Percentiles rank a stretch among this genome's conserved stretches.
These are phyloP conservation scores for Hygrophorus pudorinus DNA, from an alignment of 768 basidiomycete genomes.

Conservation along the genomic window DNA sequence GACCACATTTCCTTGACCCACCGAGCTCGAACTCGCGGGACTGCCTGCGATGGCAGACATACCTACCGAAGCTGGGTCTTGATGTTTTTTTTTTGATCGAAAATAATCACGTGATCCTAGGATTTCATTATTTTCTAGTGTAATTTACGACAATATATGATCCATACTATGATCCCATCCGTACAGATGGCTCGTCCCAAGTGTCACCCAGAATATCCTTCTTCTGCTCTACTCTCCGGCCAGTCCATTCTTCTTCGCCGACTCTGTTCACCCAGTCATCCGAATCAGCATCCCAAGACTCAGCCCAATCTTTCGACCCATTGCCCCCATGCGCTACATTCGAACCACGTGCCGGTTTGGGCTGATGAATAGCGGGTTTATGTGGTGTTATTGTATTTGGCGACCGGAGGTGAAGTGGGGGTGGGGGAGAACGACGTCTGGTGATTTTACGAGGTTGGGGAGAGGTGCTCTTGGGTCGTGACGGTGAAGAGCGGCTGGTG, in stretches of 20 bases:
- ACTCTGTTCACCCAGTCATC: conserved; percentile 44
- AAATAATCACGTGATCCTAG: too few species aligned
- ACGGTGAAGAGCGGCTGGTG: conserved; percentile 26
- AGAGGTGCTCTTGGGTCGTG: conserved; percentile 14
- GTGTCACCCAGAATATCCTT: conserved; percentile 21
- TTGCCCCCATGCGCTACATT: conserved; percentile 1
- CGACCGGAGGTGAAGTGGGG: conserved; percentile 21
- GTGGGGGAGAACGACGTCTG: conserved; percentile 30
- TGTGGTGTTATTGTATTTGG: conserved; percentile 17
- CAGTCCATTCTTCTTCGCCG: conserved; percentile 39
- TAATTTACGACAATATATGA: too few species aligned
- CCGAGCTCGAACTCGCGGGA: neutral
- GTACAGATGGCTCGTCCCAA: conserved; percentile 14
- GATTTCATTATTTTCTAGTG: too few species aligned
- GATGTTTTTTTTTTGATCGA: too few species aligned
- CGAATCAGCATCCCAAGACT: conserved; percentile 42
- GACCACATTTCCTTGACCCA: neutral
- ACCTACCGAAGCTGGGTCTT: neutral
- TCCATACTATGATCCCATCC: conserved; percentile 11
- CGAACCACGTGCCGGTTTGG: conserved; percentile 7
- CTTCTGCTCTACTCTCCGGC: conserved; percentile 27
- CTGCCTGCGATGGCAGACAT: neutral
- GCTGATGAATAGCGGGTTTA: conserved; percentile 26
- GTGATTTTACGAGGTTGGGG: conserved; percentile 21
- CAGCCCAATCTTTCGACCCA: conserved; percentile 30